Base-by-base conservation (phyloP, 176 grass and related monocot genomes). In the Elymus sibiricus region DNA sequence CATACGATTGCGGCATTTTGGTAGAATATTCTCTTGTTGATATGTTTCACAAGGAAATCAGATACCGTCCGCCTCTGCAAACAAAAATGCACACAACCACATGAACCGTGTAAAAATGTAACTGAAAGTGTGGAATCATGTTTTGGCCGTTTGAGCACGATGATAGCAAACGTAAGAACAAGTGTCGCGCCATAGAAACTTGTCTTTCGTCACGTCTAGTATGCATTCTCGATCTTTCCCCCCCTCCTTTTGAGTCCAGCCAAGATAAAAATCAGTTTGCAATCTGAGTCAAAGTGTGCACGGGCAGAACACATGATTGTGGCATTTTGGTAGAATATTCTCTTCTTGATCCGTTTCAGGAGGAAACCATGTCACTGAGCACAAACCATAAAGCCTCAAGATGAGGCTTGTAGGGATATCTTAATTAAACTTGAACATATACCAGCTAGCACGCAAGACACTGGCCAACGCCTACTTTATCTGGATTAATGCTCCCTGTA, bases 391-490 rank as follows among this genome's bases (percentile, higher is more conserved):
- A 92, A 90, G 84, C 64, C 40, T 87, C 19, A 40, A 56, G 65
- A 65, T 42, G 37, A 90, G 25, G 28, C 12, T 70, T 47, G 55
- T 75, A 87, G 69, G 67, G 87, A 84, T 86, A 79, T 69, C 26
- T 79, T 90, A 90, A 83, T 88, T 86, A 83, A 95, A 65, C 73
- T 12, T 16, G 24, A 83, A 84, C 85, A 65, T 49, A 64, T 82
- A 47, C 87, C 88, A 91, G 86, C 72, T 81, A 83, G 66, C 69
- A 59, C 53, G 88, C 68, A 53, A 86, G 42, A 47, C 80, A 89
- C 75, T 89, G 88, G 93, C 6, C 9, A 44, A 73, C 6, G 16
- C 43, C 59, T 77, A 25, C 83, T 90, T 92, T 86, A 53, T 51
- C 12, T 24, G 59, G 46, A 64, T 40, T 53, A 81, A 76, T 86